Percentiles rank a stretch among this genome's conserved stretches.
Conservation (phyloP, 495 filamentous ascomycete genomes). For the Viridothelium virens region DNA sequence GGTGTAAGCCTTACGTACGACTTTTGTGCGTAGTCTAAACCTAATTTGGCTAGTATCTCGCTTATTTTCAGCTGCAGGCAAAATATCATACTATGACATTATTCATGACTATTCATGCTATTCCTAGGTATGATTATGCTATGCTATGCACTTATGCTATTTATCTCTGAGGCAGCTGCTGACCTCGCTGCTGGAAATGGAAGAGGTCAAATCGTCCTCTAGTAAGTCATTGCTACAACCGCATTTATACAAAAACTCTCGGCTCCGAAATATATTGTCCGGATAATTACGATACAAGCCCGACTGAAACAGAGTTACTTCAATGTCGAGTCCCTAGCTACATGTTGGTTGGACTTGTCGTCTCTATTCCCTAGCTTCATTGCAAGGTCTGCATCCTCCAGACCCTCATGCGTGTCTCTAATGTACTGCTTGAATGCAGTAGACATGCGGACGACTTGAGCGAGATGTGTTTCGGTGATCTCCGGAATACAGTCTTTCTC, state of each 20-base stretch:
- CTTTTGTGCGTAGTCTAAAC: no score
- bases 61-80: no score
- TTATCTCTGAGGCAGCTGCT: no score
- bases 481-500: background rate
- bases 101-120: no score
- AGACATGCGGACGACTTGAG: constrained; percentile 25
- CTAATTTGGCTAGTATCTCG: no score
- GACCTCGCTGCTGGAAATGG: background rate
- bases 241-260: background rate
- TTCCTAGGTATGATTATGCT: no score
- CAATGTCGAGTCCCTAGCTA: background rate
- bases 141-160: no score
- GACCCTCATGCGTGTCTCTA: background rate
- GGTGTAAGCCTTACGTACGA: no score
- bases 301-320: background rate
- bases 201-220: background rate
- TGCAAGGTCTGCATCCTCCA: background rate
- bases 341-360: background rate
- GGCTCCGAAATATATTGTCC: background rate
- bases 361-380: background rate
- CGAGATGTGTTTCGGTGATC: constrained; percentile 13
- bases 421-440: constrained; percentile 1
- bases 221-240: background rate
- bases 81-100: no score
- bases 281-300: background rate